These are phyloP conservation scores for Grosmannia serpens DNA, from an alignment of 2,329 filamentous ascomycete genomes.

Conservation along the genomic window DNA sequence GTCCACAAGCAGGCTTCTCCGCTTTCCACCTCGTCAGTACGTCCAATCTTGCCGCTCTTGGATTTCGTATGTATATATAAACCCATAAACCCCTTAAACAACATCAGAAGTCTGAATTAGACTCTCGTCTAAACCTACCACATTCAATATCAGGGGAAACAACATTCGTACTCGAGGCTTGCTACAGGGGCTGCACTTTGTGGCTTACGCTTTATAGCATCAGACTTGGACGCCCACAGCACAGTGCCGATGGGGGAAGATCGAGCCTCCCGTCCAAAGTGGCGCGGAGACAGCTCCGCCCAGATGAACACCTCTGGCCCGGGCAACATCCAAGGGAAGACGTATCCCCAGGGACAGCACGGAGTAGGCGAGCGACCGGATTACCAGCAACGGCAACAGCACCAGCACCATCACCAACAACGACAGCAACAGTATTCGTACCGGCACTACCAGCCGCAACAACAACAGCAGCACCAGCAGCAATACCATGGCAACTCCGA, in stretches of 20 bases:
- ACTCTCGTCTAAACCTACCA: not conserved
- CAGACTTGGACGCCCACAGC: not conserved
- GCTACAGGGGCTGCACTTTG: not conserved
- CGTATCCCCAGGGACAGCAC: not conserved
- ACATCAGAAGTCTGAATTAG: not conserved
- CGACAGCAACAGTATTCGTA: not conserved
- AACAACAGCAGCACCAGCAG: not conserved
- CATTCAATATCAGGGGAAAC: not conserved
- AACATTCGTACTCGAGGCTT: not conserved
- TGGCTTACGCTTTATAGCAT: not conserved
- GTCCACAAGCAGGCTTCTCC: not conserved
- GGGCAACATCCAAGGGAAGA: not conserved
- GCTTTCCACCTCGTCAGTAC: not conserved
- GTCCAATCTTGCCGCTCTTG: not conserved
- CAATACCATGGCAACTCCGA: not conserved
- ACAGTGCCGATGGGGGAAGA: not conserved
- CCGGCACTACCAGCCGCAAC: not conserved
- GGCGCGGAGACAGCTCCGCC: not conserved
- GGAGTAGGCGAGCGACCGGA: not conserved
- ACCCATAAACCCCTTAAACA: not conserved
- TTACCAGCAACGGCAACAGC: not conserved
- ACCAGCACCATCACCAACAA: not conserved
- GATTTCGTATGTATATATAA: not conserved
- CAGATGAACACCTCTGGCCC: not conserved
- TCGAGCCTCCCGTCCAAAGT: not conserved